Conservation (phyloP, 768 basidiomycete genomes). For the Austroboletus festivus region DNA sequence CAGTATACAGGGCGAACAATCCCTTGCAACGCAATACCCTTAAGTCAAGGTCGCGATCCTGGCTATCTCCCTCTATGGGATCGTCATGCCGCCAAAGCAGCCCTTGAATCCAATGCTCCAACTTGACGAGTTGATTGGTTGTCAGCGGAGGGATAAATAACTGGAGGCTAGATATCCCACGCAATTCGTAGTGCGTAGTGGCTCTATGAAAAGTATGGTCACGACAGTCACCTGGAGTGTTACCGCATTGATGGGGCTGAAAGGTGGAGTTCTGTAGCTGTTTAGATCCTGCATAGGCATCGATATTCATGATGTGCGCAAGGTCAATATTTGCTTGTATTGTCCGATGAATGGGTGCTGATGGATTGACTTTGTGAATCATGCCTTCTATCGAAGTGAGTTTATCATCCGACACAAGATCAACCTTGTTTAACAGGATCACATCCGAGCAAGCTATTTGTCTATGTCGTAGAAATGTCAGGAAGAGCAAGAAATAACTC, state of each 20-base stretch:
- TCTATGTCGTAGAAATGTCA: constrained; percentile 40
- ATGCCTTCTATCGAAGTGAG: constrained; percentile 51
- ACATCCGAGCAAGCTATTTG: constrained; percentile 94
- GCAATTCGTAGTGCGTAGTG: constrained; percentile 60
- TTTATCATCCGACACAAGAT: constrained; percentile 54
- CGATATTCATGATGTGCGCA: constrained; percentile 70
- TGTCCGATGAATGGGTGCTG: constrained; percentile 71
- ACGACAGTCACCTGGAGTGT: constrained; percentile 27
- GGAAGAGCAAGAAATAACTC: neutral
- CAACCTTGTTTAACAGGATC: constrained; percentile 87
- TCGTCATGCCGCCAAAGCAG: constrained; percentile 77
- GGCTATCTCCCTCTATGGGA: constrained; percentile 36
- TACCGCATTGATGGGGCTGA: constrained; percentile 33
- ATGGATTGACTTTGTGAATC: constrained; percentile 78
- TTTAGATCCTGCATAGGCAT: constrained; percentile 63
- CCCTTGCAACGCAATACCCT: constrained; percentile 89
- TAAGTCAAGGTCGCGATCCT: constrained; percentile 27
- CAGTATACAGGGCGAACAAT: constrained; percentile 53
- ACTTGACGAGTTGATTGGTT: constrained; percentile 39
- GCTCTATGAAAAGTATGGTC: constrained; percentile 35
- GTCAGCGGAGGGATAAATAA: constrained; percentile 63
- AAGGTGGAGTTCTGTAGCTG: constrained; percentile 23
- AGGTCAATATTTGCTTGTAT: constrained; percentile 72
- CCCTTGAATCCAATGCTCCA: constrained; percentile 79
- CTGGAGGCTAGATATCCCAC: constrained; percentile 82